Percentiles rank a stretch among this genome's conserved stretches.
phyloP scores from a whole-genome alignment of 305 asterid genomes.

The Rubia peregrina region DNA sequence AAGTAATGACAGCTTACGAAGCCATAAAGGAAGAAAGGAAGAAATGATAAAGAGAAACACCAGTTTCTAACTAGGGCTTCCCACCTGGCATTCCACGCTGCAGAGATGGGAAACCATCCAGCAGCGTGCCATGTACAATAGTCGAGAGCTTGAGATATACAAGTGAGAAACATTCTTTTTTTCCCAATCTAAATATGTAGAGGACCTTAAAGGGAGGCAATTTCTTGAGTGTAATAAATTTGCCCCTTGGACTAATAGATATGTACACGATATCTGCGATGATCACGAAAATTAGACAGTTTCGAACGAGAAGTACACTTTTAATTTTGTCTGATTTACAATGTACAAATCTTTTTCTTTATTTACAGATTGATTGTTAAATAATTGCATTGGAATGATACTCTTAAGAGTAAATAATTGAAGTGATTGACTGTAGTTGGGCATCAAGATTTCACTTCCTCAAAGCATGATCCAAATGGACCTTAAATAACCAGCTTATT shows the following conservation, averaged over 20 bases:
- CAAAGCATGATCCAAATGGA: neutral
- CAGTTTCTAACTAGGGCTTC: neutral
- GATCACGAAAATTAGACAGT: neutral
- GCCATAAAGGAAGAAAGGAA: constrained; percentile 75
- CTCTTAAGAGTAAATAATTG: neutral
- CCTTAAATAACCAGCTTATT: constrained; percentile 6
- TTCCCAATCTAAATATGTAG: neutral
- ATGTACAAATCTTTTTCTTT: neutral
- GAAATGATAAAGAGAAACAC: constrained; percentile 15
- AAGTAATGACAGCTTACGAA: constrained; percentile 83
- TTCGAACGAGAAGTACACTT: neutral
- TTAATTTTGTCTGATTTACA: neutral
- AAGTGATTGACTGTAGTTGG: neutral
- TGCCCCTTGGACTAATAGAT: neutral
- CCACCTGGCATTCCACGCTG: neutral
- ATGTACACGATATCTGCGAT: neutral
- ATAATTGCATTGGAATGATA: neutral
- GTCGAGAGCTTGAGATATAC: constrained; percentile 5
- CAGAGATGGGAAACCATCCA: neutral
- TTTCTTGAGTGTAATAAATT: neutral
- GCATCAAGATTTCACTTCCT: neutral
- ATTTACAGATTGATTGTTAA: neutral
- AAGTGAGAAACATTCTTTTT: neutral
- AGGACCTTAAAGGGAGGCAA: neutral
- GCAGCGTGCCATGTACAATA: neutral